These are phyloP conservation scores for Pyrenophora seminiperda DNA, from an alignment of 2,329 filamentous ascomycete genomes.

Conservation along the genomic window DNA sequence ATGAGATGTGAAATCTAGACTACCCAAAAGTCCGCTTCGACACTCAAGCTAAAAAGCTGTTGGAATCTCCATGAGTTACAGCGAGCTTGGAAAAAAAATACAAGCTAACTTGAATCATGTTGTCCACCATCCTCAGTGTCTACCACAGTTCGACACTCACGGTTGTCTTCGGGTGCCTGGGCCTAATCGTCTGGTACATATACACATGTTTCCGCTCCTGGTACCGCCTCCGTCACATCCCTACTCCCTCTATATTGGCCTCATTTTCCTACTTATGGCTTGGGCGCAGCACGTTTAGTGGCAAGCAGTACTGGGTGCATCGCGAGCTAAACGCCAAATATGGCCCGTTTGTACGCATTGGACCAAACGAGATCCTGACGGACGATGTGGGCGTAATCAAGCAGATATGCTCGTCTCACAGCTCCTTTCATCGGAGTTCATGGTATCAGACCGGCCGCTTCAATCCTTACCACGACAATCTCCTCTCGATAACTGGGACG, in stretches of 20 bases:
- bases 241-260: slow-evolving; percentile 2
- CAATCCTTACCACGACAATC: slow-evolving; percentile 9
- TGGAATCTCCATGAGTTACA: too few relatives aligned
- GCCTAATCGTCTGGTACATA: too few relatives aligned
- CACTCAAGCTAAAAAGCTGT: too few relatives aligned
- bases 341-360: slow-evolving; percentile 45
- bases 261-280: slow-evolving; percentile 11
- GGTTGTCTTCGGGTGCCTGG: too few relatives aligned
- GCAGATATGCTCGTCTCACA: slow-evolving; percentile 49
- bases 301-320: slow-evolving; percentile 8
- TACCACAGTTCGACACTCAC: too few relatives aligned
- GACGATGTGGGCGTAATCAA: slow-evolving; percentile 54
- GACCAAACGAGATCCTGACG: slow-evolving; percentile 55
- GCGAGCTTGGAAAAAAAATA: too few relatives aligned
- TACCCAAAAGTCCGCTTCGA: too few relatives aligned
- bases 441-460: slow-evolving; percentile 7
- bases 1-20: too few relatives aligned
- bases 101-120: too few relatives aligned
- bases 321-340: neutral
- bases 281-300: slow-evolving; percentile 2
- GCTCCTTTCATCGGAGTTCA: slow-evolving; percentile 35
- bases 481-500: slow-evolving; percentile 1
- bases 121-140: too few relatives aligned
- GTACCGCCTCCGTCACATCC: neutral
- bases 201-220: too few relatives aligned